Base-by-base conservation (phyloP, 139 green algal species). In the Chlamydomonas eustigma region DNA sequence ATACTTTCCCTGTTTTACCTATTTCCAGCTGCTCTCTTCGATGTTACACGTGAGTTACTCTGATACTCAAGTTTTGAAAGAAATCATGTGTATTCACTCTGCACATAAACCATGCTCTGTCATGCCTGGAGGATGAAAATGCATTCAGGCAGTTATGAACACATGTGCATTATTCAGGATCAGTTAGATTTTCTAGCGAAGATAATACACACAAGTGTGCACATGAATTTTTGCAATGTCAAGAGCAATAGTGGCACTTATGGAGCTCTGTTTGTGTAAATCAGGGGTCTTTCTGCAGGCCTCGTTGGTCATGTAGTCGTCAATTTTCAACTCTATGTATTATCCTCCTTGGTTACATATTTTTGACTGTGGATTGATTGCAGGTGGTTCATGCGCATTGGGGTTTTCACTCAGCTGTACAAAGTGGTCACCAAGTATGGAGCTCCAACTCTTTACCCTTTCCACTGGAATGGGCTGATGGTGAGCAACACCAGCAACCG, bases 361-460 rank as follows among this genome's bases (percentile, higher is more conserved):
- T 12, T 22, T 12, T 34, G 24, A 44, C 28, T 34, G 5, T 34
- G 3, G 6, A 18, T 30, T 30, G 5, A 30, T 5, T 44, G 33
- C 65, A 72, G 65, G 65, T 72, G 65, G 65, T 72, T 72, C 68
- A 74, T 74, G 68, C 68, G 28, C 25, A 32, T 74, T 4, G 36
- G 37, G 6, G 37, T 30, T 2, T 24, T 74, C 24, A 18, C 22
- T 32, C 68, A 74, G 68, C 37, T 37, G 37, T 74, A 74, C 68
- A 74, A 74, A 25, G 37, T 74, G 5, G 37, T 32, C 3, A 24
- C 39, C 34, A 74, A 58, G 68, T 52, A 51, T 58, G 68, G 68
- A 5, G 24, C 35, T 37, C 68, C 68, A 3, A 4, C 8, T 25
- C 24, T 74, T 18, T 74, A 37, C 37, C 68, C 68, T 18, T 74